These are phyloP conservation scores for Fragaria nilgerrensis DNA, from an alignment of 306 rosid species.

Conservation along the genomic window DNA sequence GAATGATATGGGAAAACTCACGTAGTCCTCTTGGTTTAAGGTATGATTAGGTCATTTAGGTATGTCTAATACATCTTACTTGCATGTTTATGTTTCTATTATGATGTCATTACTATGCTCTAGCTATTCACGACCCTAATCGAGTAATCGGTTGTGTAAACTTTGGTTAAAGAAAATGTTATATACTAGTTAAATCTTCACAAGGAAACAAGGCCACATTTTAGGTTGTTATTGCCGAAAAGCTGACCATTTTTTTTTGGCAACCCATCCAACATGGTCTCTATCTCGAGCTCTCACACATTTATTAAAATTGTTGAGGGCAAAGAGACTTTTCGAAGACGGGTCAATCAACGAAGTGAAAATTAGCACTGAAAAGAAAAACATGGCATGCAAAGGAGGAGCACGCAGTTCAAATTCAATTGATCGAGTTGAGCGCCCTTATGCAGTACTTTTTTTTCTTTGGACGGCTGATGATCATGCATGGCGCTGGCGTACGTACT, in stretches of 20 bases:
- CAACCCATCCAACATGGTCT: constrained; percentile 53
- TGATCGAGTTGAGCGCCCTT: not conserved
- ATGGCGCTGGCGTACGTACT: constrained; percentile 5
- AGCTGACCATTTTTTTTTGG: constrained; percentile 49
- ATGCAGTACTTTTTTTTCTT: not conserved
- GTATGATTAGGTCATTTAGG: not conserved
- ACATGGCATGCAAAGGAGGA: constrained; percentile 7
- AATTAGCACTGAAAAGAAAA: not conserved
- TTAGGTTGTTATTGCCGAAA: constrained; percentile 43
- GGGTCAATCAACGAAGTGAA: constrained; percentile 46
- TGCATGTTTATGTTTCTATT: too few relatives aligned
- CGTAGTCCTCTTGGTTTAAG: not conserved
- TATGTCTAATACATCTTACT: too few relatives aligned
- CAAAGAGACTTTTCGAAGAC: constrained; percentile 31
- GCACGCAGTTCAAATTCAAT: constrained; percentile 8
- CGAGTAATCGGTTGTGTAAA: not conserved
- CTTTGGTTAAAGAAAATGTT: not conserved
- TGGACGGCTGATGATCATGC: constrained; percentile 16
- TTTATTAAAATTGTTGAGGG: constrained; percentile 24
- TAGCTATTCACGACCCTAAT: not conserved
- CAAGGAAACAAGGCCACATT: not conserved
- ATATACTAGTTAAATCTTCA: not conserved
- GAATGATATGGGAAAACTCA: too few relatives aligned
- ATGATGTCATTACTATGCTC: not conserved
- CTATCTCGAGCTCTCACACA: constrained; percentile 21